Percentiles rank a stretch among this genome's conserved stretches.
These are phyloP conservation scores for Megacollybia marginata DNA, from an alignment of 768 basidiomycete species.

Conservation along the genomic window DNA sequence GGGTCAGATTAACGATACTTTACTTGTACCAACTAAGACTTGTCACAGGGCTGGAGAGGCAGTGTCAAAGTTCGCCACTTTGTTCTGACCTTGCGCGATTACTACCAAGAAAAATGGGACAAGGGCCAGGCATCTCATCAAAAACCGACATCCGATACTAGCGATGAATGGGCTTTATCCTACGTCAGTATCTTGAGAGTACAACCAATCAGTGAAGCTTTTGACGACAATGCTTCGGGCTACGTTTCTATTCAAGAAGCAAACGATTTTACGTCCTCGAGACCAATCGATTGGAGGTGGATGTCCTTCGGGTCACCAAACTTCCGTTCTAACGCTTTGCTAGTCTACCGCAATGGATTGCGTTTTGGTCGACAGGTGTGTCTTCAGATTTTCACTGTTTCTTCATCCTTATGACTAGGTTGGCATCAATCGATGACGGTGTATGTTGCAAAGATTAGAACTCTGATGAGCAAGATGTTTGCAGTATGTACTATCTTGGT, in stretches of 20 bases:
- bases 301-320: background rate
- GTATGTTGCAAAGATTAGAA: slow-evolving; percentile 9
- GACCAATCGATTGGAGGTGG: slow-evolving; percentile 24
- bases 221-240: slow-evolving; percentile 30
- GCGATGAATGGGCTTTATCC: slow-evolving; percentile 25
- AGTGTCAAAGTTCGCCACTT: slow-evolving; percentile 30
- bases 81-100: slow-evolving; percentile 26
- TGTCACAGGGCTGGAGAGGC: slow-evolving; percentile 24
- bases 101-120: slow-evolving; percentile 18
- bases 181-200: slow-evolving; percentile 21
- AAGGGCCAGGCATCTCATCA: background rate
- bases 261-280: slow-evolving; percentile 21
- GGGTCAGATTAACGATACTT: too few species aligned
- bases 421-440: slow-evolving; percentile 11
- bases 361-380: slow-evolving; percentile 27
- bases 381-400: background rate
- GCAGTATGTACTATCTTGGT: background rate
- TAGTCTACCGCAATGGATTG: slow-evolving; percentile 22
- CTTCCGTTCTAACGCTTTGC: background rate
- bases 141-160: background rate
- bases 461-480: slow-evolving; percentile 4
- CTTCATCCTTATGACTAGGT: slow-evolving; percentile 2
- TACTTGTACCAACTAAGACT: slow-evolving; percentile 10
- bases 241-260: slow-evolving; percentile 25
- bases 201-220: slow-evolving; percentile 24